phyloP scores from a whole-genome alignment of 2,329 filamentous ascomycete genomes.

The Truncatella angustata region DNA sequence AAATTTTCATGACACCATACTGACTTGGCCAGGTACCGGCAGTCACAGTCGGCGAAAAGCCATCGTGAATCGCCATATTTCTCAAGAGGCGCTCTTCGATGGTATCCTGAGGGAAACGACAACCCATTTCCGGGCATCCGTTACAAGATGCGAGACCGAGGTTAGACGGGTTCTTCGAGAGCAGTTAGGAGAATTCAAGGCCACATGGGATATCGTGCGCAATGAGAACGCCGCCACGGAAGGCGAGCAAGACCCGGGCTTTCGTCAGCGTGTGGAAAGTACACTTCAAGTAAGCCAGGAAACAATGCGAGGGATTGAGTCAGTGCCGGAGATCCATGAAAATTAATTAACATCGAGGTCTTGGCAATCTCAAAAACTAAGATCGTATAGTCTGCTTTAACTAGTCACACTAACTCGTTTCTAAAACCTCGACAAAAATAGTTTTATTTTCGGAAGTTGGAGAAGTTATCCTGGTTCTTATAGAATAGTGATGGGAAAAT shows the following conservation, averaged over 20 bases:
- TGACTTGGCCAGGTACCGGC: conserved; percentile 26
- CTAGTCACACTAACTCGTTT: too few relatives aligned
- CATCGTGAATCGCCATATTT: conserved; percentile 30
- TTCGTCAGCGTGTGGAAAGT: neutral
- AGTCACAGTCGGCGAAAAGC: conserved; percentile 30
- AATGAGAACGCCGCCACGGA: neutral
- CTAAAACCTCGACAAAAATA: too few relatives aligned
- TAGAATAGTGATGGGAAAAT: too few relatives aligned
- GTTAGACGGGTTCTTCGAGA: neutral
- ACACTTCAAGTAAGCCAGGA: too few relatives aligned
- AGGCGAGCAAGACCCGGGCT: neutral
- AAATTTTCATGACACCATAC: neutral
- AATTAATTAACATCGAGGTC: too few relatives aligned
- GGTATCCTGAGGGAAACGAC: neutral
- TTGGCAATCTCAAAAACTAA: too few relatives aligned
- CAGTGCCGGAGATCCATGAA: too few relatives aligned
- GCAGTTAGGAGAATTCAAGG: neutral
- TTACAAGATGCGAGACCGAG: neutral
- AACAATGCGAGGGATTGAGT: too few relatives aligned
- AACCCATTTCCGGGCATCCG: neutral
- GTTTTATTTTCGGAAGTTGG: too few relatives aligned
- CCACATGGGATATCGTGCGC: neutral
- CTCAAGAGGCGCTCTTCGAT: conserved; percentile 26
- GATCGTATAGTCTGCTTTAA: too few relatives aligned
- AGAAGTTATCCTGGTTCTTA: too few relatives aligned